Conservation (phyloP, 2,329 filamentous ascomycete genomes). For the Chrysoporthe cubensis region DNA sequence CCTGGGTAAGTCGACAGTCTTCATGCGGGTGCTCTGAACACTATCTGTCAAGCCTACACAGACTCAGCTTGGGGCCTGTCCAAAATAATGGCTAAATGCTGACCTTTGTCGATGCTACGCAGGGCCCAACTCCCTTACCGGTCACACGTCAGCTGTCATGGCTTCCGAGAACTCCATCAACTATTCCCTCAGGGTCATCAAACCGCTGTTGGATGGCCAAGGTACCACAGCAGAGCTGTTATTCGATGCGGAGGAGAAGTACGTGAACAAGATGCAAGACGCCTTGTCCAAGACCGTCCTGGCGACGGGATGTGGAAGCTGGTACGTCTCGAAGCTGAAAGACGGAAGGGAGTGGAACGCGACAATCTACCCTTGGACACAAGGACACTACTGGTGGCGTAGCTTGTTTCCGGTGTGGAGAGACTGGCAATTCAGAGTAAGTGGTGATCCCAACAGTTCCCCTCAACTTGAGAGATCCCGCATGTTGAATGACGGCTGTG, state of each 20-base stretch:
- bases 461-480: neutral
- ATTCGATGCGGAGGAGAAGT: slow-evolving; percentile 40
- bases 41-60: neutral
- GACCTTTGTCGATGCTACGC: neutral
- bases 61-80: neutral
- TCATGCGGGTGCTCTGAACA: neutral
- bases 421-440: slow-evolving; percentile 41
- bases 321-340: slow-evolving; percentile 39
- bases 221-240: slow-evolving; percentile 40
- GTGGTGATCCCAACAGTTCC: slow-evolving; percentile 17
- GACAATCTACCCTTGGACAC: slow-evolving; percentile 42
- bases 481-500: neutral
- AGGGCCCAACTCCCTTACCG: slow-evolving; percentile 65
- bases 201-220: slow-evolving; percentile 45
- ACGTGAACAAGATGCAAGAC: slow-evolving; percentile 39
- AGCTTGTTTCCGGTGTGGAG: slow-evolving; percentile 41
- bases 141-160: slow-evolving; percentile 54
- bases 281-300: slow-evolving; percentile 42
- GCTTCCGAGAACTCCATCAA: slow-evolving; percentile 64
- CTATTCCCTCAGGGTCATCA: slow-evolving; percentile 62
- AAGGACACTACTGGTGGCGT: slow-evolving; percentile 42
- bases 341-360: slow-evolving; percentile 40
- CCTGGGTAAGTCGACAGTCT: slow-evolving; percentile 44
- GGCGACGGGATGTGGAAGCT: slow-evolving; percentile 40
- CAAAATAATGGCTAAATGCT: neutral